These are phyloP conservation scores for Dioszegia aurantiaca DNA, from an alignment of 768 basidiomycete genomes.

Conservation along the genomic window DNA sequence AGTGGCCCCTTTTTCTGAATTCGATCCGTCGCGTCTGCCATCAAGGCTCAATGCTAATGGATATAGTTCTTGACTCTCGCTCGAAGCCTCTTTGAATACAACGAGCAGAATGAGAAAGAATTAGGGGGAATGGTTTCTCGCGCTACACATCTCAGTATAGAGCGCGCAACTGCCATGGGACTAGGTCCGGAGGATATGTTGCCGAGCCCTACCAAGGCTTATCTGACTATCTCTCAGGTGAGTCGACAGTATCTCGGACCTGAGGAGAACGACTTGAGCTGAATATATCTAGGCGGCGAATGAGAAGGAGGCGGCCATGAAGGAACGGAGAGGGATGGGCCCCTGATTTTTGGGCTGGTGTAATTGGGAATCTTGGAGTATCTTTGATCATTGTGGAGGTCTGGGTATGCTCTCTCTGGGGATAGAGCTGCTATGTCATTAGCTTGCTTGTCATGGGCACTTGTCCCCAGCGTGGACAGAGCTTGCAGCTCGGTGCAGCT, in stretches of 20 bases:
- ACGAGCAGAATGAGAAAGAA: constrained; percentile 26
- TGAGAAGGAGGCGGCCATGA: constrained; percentile 43
- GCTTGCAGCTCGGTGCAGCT: too few relatives aligned
- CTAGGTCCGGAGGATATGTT: constrained; percentile 6
- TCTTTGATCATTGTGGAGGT: too few relatives aligned
- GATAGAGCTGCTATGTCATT: too few relatives aligned
- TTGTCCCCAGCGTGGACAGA: too few relatives aligned
- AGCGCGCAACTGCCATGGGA: constrained; percentile 2
- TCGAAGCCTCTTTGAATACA: constrained; percentile 40
- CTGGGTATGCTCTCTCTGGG: too few relatives aligned
- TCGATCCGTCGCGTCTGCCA: neutral
- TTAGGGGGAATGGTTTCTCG: constrained; percentile 9
- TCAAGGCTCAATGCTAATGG: neutral
- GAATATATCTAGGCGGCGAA: constrained; percentile 39
- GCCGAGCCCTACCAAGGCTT: constrained; percentile 43
- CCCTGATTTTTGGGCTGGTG: neutral
- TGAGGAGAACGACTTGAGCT: neutral
- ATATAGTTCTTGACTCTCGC: constrained; percentile 45
- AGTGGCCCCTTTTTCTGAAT: neutral
- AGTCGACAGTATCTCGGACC: constrained; percentile 10
- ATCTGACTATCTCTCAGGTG: constrained; percentile 53
- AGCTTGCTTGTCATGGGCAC: too few relatives aligned
- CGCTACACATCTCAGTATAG: constrained; percentile 12
- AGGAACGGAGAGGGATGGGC: constrained; percentile 10
- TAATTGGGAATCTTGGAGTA: too few relatives aligned